Conservation (phyloP, 768 basidiomycete genomes). For the Roridomyces roridus region DNA sequence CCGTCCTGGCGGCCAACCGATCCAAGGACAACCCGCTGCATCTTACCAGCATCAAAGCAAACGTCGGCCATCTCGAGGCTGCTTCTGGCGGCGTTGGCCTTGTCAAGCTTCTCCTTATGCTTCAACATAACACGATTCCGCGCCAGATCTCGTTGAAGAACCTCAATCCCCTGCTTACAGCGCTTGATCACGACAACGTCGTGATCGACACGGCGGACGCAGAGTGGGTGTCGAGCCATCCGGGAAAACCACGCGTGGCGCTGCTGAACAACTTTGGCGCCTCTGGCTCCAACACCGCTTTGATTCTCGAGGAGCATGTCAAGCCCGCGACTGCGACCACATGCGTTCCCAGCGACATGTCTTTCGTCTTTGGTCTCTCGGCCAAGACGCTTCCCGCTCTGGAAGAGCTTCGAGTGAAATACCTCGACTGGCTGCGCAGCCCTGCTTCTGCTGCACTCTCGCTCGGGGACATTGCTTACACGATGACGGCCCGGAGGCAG, state of each 20-base stretch:
- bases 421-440: conserved; percentile 54
- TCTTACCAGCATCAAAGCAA: conserved; percentile 73
- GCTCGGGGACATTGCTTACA: conserved; percentile 67
- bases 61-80: conserved; percentile 78
- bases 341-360: background rate
- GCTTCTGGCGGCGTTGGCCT: conserved; percentile 77
- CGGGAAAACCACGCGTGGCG: conserved; percentile 51
- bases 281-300: conserved; percentile 69
- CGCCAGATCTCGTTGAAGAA: conserved; percentile 61
- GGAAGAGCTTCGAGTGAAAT: conserved; percentile 51
- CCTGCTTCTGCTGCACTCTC: conserved; percentile 27
- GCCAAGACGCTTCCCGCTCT: conserved; percentile 59
- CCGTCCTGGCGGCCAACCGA: conserved; percentile 53
- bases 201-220: conserved; percentile 48
- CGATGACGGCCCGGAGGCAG: conserved; percentile 69
- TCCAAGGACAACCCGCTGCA: conserved; percentile 57
- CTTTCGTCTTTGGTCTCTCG: conserved; percentile 64
- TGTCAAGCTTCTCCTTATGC: conserved; percentile 75
- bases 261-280: conserved; percentile 81
- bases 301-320: conserved; percentile 63
- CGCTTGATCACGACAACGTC: conserved; percentile 52
- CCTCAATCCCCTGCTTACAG: conserved; percentile 62
- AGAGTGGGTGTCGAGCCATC: conserved; percentile 47
- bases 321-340: conserved; percentile 1
- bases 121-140: conserved; percentile 61